These are phyloP conservation scores for Ascochyta rabiei DNA, from an alignment of 2,329 filamentous ascomycete genomes.

Conservation along the genomic window DNA sequence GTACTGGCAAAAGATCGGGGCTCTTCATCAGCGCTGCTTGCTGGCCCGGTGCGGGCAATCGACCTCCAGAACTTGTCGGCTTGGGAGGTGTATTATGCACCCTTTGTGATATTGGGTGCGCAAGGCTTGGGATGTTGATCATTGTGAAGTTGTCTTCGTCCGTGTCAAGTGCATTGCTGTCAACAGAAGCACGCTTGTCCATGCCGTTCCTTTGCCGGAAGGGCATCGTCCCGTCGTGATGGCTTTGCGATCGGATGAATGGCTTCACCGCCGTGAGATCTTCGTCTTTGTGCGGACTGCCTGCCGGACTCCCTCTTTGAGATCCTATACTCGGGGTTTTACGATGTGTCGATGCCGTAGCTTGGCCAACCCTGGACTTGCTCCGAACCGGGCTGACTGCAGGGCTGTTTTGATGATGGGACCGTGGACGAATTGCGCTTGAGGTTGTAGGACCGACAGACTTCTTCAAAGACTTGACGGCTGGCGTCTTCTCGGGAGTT, in stretches of 20 bases:
- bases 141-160: constrained; percentile 58
- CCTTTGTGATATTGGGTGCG: constrained; percentile 35
- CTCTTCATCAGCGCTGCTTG: constrained; percentile 34
- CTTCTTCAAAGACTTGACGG: constrained; percentile 46
- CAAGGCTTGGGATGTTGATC: constrained; percentile 52
- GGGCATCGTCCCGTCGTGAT: constrained; percentile 37
- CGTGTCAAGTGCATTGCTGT: constrained; percentile 45
- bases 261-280: constrained; percentile 57
- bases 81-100: constrained; percentile 44
- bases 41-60: constrained; percentile 37
- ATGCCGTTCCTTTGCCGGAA: constrained; percentile 48
- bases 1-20: constrained; percentile 31
- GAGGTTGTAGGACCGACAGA: constrained; percentile 29
- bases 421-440: constrained; percentile 40
- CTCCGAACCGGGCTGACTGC: constrained; percentile 44
- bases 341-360: constrained; percentile 26
- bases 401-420: constrained; percentile 45
- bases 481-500: constrained; percentile 54
- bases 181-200: constrained; percentile 48
- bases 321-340: constrained; percentile 39
- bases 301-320: constrained; percentile 39
- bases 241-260: constrained; percentile 44
- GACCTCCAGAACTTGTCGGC: constrained; percentile 27
- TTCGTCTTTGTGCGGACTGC: constrained; percentile 50
- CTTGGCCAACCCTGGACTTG: constrained; percentile 44